These are phyloP conservation scores for Isatis lusitanica DNA, from an alignment of 441 rosid genomes.

Conservation along the genomic window DNA sequence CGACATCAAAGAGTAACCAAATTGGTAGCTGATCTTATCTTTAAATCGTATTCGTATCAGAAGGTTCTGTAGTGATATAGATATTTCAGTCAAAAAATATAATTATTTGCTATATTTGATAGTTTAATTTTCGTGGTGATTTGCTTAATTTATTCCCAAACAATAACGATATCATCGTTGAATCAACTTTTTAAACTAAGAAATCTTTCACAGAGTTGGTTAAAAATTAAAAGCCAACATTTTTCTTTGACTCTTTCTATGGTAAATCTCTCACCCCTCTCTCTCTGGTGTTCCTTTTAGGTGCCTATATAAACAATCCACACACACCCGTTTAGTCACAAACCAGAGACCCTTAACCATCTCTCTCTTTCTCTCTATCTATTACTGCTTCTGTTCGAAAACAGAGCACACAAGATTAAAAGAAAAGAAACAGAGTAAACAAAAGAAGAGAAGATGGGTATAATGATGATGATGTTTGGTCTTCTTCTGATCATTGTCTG, in stretches of 20 bases:
- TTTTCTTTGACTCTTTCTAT: slow-evolving; percentile 16
- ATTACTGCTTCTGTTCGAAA: background rate
- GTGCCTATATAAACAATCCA: slow-evolving; percentile 36
- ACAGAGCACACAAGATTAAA: background rate
- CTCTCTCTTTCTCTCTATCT: slow-evolving; percentile 2
- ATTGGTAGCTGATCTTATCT: no score
- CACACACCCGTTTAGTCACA: slow-evolving; percentile 26
- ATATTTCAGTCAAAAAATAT: background rate
- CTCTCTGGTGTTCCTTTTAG: slow-evolving; percentile 24
- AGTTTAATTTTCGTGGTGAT: background rate
- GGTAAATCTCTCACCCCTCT: slow-evolving; percentile 13
- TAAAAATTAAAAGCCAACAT: slow-evolving; percentile 2
- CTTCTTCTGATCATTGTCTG: slow-evolving; percentile 48
- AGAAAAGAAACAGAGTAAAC: background rate
- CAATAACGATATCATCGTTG: background rate
- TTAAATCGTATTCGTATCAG: no score
- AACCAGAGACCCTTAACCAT: slow-evolving; percentile 19
- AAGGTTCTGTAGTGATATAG: background rate
- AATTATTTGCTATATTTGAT: background rate
- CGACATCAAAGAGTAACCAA: no score
- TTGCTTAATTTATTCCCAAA: background rate
- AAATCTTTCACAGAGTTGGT: slow-evolving; percentile 15
- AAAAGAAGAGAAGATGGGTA: slow-evolving; percentile 45
- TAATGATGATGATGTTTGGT: slow-evolving; percentile 47
- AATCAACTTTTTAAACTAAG: background rate